These are phyloP conservation scores for Naganishia liquefaciens DNA, from an alignment of 1,284 basidiomycete genomes.

Conservation along the genomic window DNA sequence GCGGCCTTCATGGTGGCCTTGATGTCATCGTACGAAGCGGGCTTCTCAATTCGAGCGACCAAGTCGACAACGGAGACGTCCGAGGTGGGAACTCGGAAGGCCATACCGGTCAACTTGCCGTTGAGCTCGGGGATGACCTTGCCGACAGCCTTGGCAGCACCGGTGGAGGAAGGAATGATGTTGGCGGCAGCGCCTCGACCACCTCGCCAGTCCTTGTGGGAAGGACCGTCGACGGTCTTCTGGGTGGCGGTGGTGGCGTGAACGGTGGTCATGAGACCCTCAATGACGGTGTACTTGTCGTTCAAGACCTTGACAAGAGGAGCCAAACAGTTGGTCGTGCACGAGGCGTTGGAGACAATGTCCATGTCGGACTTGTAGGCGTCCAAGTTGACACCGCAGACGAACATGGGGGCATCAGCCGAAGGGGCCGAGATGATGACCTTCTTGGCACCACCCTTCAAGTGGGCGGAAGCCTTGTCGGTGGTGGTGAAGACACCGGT, in stretches of 20 bases:
- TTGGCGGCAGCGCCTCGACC: constrained; percentile 96
- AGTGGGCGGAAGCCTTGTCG: constrained; percentile 83
- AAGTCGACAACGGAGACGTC: constrained; percentile 99
- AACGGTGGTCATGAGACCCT: constrained; percentile 98
- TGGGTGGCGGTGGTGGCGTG: constrained; percentile 97
- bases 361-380: constrained; percentile 86
- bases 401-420: constrained; percentile 97
- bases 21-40: constrained; percentile 84
- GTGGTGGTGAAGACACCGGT: constrained; percentile 99
- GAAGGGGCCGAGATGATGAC: constrained; percentile 99
- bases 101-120: constrained; percentile 91
- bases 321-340: constrained; percentile 99
- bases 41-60: constrained; percentile 88
- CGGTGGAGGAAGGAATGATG: constrained; percentile 99
- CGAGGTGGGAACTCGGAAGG: constrained; percentile 96
- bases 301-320: constrained; percentile 97
- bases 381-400: constrained; percentile 95
- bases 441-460: constrained; percentile 99
- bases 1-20: constrained; percentile 84
- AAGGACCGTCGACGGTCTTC: constrained; percentile 98
- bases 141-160: constrained; percentile 98
- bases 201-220: constrained; percentile 79
- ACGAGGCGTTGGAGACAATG: constrained; percentile 98
- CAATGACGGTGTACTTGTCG: constrained; percentile 92
- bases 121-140: constrained; percentile 97